Conservation (phyloP, 371 early-diverging fungal species). For the Mortierella sp. region DNA sequence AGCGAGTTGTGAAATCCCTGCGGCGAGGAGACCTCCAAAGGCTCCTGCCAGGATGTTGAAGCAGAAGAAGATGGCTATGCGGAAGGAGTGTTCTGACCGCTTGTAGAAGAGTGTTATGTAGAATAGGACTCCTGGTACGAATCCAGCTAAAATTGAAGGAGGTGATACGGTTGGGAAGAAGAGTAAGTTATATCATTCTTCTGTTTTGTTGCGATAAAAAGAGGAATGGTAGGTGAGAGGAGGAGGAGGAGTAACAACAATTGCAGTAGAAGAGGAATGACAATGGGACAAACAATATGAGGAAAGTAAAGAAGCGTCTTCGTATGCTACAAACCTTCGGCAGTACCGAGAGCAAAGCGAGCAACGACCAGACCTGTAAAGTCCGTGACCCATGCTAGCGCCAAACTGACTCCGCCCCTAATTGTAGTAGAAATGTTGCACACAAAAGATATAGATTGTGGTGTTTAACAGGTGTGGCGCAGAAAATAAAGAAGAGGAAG, state of each 20-base stretch:
- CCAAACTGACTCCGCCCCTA: conserved; percentile 41
- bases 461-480: neutral
- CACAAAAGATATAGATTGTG: neutral
- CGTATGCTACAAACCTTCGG: conserved; percentile 54
- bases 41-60: conserved; percentile 81
- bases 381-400: conserved; percentile 60
- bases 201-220: neutral
- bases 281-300: neutral
- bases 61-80: conserved; percentile 78
- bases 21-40: conserved; percentile 76
- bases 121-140: conserved; percentile 83
- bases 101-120: conserved; percentile 87
- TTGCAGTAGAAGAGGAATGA: neutral
- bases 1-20: conserved; percentile 68
- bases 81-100: conserved; percentile 76
- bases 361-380: conserved; percentile 58
- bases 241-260: neutral
- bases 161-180: neutral
- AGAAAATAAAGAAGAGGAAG: neutral
- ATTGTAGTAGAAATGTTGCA: neutral
- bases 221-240: neutral
- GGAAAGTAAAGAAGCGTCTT: neutral
- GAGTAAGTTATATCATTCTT: neutral
- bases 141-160: conserved; percentile 65
- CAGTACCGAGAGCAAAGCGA: conserved; percentile 64